Base-by-base conservation (phyloP, 2,329 filamentous ascomycete species). In the Chrysosporium keratinophilum region DNA sequence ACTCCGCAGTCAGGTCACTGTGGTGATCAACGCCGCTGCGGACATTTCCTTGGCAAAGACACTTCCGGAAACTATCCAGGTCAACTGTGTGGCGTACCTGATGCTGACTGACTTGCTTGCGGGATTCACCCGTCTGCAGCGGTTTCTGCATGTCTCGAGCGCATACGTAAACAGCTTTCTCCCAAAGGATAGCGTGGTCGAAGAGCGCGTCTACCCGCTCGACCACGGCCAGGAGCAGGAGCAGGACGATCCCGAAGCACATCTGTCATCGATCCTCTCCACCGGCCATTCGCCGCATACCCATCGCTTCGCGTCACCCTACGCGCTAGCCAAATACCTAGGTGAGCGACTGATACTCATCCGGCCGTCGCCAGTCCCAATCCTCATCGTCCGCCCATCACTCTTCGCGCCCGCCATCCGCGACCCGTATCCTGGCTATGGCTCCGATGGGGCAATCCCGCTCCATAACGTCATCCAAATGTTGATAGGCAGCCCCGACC, bases 1-100 rank as follows among this genome's bases (percentile, higher is more conserved):
- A 1, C 19, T 62, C 14, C 54, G 49, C 14, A 35, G 48, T n/a
- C 54, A 60, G 19, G 52, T 54, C 3, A 63, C 60, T 0, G 33
- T 56, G 1, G 50, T 61, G 10, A 58, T 63, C 14, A 54, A 63
- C 20, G 31, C 59, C 2, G 60, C 59, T 6, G 61, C 58, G 0
- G 54, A 58, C 20, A 54, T 61, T 2, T 59, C 59, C 1, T 45
- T 62, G 2, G 48, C 54, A 9, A 52, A 56, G 20, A 31, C 51
- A 11, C 57, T 60, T 2, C 10, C 19, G 6, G 54, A 52, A 1
- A 56, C 60, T 1, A 50, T 60, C 9, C 51, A 50, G 4, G 6
- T 52, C 14, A 62, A 63, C 19, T 58, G 58, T 45, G 40, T 54
- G 17, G 42, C 59, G 7, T 23, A 40, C 7, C 33, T 50, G 37